Evolutionary conservation across 306 rosid species (phyloP).

Genomic region (Argentina anserina): DNA sequence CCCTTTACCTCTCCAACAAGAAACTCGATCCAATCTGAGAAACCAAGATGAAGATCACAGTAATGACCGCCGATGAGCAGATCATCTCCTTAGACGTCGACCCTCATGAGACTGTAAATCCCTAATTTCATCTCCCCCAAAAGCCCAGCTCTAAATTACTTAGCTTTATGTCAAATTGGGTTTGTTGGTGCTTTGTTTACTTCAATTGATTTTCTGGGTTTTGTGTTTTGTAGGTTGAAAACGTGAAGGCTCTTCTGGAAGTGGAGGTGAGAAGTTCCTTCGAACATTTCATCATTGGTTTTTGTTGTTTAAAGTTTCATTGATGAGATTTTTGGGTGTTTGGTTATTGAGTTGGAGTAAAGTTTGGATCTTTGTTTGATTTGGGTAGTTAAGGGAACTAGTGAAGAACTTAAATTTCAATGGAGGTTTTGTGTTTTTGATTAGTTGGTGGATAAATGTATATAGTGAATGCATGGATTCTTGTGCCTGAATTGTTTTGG

Average conservation of each 20-base stretch:
- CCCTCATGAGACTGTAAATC: constrained; percentile 80
- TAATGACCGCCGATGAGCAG: constrained; percentile 85
- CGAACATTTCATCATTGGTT: constrained; percentile 6
- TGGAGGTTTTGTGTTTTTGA: background rate
- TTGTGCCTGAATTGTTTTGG: constrained; percentile 7
- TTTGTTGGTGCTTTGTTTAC: background rate
- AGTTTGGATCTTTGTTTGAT: constrained; percentile 5
- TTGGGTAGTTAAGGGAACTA: background rate
- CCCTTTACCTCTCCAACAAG: background rate
- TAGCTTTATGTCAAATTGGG: background rate
- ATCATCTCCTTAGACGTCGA: constrained; percentile 75
- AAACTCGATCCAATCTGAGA: constrained; percentile 6
- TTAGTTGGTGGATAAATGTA: background rate
- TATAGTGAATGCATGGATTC: background rate
- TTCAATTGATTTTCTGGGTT: constrained; percentile 12
- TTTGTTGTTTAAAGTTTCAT: background rate
- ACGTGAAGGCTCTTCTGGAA: constrained; percentile 89
- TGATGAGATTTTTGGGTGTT: background rate
- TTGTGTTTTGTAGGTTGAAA: constrained; percentile 58
- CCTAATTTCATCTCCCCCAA: constrained; percentile 2
- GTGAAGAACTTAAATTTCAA: background rate
- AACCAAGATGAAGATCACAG: constrained; percentile 76
- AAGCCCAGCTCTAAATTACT: background rate
- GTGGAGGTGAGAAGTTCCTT: constrained; percentile 60
- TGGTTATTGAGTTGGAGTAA: background rate